A percentile compares a stretch with the other conserved stretches of the same genome.
These are phyloP conservation scores for Ganoderma lucidum DNA, from an alignment of 1,284 basidiomycete genomes.

Conservation along the genomic window DNA sequence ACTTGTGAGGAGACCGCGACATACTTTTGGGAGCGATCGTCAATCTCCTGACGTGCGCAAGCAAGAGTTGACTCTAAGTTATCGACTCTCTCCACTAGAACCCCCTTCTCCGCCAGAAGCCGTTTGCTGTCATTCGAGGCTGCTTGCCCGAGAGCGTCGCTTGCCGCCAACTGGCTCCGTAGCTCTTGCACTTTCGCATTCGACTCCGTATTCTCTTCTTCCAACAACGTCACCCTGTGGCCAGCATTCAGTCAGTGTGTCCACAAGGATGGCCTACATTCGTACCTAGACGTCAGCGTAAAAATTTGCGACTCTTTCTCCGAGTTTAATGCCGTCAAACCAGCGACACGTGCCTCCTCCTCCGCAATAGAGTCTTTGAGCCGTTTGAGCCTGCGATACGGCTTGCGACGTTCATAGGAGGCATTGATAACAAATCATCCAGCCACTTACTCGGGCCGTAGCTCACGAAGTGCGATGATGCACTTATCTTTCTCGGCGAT, in stretches of 20 bases:
- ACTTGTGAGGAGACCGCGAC: not conserved
- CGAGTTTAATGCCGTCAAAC: slow-evolving; percentile 9
- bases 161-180: slow-evolving; percentile 40
- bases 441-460: slow-evolving; percentile 26
- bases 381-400: slow-evolving; percentile 14
- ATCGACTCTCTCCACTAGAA: slow-evolving; percentile 22
- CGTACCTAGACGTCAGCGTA: slow-evolving; percentile 18
- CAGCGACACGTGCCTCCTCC: slow-evolving; percentile 11
- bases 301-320: slow-evolving; percentile 19
- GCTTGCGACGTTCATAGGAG: not conserved
- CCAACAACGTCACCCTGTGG: slow-evolving; percentile 36
- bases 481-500: slow-evolving; percentile 28
- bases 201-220: slow-evolving; percentile 31
- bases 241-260: slow-evolving; percentile 2
- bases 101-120: slow-evolving; percentile 23
- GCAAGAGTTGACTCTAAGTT: slow-evolving; percentile 25
- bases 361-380: slow-evolving; percentile 10
- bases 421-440: not conserved
- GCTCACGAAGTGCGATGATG: slow-evolving; percentile 21
- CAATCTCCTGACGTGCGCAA: slow-evolving; percentile 36
- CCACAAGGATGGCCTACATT: not conserved
- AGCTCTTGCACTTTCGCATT: slow-evolving; percentile 38
- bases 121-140: slow-evolving; percentile 20
- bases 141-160: slow-evolving; percentile 34
- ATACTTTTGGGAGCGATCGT: slow-evolving; percentile 39